Base-by-base conservation (phyloP, 106 monocot genomes). In the Narthecium ossifragum region DNA sequence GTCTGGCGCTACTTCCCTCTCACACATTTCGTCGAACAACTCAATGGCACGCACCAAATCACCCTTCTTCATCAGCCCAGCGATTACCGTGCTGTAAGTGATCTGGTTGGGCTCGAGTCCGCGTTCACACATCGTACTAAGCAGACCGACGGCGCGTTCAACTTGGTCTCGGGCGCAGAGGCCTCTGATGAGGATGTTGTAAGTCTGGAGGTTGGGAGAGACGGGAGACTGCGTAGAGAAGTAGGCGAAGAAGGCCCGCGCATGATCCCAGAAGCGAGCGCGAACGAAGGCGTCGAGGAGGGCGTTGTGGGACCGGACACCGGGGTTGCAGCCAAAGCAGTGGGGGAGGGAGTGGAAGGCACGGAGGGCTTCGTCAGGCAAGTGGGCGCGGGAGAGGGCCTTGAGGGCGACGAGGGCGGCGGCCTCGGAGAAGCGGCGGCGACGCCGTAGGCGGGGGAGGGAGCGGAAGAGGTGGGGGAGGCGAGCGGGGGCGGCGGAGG, bases 271-370 rank as follows among this genome's bases (percentile, higher is more conserved):
- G 30, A 65, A 67, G 26, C 64, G 38, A 21, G 86, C 63, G 6
- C 96, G 86, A 47, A 98, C 86, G 69, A 98, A 75, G 53, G 96
- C 80, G 48, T 98, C 96, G 6, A 98, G 84, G 57, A 90, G 77
- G 56, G 84, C 73, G 60, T 98, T 98, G 79, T 98, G 83, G 66
- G 78, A 86, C 20, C 81, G 77, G 62, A 81, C 76, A 65, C 90
- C 70, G 31, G 81, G 78, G 28, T 37, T 57, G 65, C 80, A 76
- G 57, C 86, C 60, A 78, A 96, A 83, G 39, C 78, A 29, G 12
- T 17, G 13, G 1, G 53, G 68, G 6, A 96, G 70, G 43, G 45
- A 40, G 26, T 61, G 71, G 73, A 96, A 90, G 8, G 72, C 40
- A 51, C 34, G 61, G 55, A 96, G 75, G 55, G 96, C 90, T 26